A percentile compares a stretch with the other conserved stretches of the same genome.
These are phyloP conservation scores for Orbilia blumenaviensis DNA, from an alignment of 2,329 filamentous ascomycete species.

Conservation along the genomic window DNA sequence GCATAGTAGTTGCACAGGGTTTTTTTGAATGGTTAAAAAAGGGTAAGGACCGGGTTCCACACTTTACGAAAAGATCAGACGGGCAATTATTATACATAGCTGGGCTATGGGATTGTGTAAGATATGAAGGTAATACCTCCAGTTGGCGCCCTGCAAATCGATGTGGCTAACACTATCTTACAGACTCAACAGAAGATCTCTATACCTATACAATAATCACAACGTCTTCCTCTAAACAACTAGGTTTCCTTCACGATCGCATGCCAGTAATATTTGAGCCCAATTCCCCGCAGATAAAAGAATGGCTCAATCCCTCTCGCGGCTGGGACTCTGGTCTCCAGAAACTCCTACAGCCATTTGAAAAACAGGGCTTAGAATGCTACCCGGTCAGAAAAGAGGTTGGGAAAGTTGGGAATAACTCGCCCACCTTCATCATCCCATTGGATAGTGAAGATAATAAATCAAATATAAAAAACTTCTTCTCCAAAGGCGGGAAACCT, in stretches of 20 bases:
- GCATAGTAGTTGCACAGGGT: constrained; percentile 85
- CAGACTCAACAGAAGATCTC: constrained; percentile 72
- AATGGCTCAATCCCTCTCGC: constrained; percentile 73
- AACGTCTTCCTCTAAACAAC: constrained; percentile 81
- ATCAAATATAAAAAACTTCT: constrained; percentile 93
- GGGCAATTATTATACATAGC: constrained; percentile 87
- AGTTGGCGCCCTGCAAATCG: neutral
- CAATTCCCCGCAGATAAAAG: constrained; percentile 74
- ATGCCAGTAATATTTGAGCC: constrained; percentile 94
- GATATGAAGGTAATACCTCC: constrained; percentile 72
- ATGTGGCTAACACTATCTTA: neutral
- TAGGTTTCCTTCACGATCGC: constrained; percentile 87
- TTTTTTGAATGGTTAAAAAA: constrained; percentile 97
- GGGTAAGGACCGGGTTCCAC: constrained; percentile 78
- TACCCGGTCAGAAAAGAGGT: constrained; percentile 90
- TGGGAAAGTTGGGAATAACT: constrained; percentile 93
- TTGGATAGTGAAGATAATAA: constrained; percentile 88
- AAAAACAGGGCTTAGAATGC: constrained; percentile 76
- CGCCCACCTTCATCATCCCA: constrained; percentile 81
- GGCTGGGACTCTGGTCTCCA: constrained; percentile 83
- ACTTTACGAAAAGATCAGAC: constrained; percentile 84
- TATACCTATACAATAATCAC: constrained; percentile 97
- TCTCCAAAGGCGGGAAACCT: constrained; percentile 66
- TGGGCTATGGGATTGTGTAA: constrained; percentile 88
- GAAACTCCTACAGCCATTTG: constrained; percentile 77